Percentiles rank a stretch among this genome's conserved stretches.
Conservation (phyloP, 768 basidiomycete genomes). For the Boletus tylopilopsis region DNA sequence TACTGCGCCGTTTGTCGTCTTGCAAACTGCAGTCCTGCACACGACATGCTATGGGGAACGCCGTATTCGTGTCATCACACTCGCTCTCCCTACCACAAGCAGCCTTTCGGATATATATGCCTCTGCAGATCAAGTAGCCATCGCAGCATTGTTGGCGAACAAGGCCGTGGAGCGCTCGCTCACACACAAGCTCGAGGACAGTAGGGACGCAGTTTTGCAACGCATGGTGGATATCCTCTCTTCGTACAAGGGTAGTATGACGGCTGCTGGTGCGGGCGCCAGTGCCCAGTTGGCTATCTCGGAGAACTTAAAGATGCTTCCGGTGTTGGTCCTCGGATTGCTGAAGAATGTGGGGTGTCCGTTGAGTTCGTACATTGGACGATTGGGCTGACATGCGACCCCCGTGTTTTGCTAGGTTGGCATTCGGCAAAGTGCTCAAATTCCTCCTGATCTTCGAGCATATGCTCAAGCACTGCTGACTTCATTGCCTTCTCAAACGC, state of each 20-base stretch:
- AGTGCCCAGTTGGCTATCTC: conserved; percentile 90
- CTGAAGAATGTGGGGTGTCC: conserved; percentile 80
- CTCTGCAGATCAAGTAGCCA: conserved; percentile 84
- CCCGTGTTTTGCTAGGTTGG: conserved; percentile 58
- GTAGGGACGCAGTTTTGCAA: conserved; percentile 79
- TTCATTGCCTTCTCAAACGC: conserved; percentile 83
- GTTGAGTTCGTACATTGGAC: neutral
- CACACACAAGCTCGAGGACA: conserved; percentile 85
- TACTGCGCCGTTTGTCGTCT: conserved; percentile 84
- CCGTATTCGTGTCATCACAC: conserved; percentile 86
- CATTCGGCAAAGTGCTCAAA: conserved; percentile 92
- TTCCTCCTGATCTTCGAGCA: conserved; percentile 93
- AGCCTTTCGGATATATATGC: conserved; percentile 88
- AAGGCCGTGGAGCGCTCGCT: conserved; percentile 90
- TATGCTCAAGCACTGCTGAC: conserved; percentile 93
- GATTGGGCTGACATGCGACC: neutral
- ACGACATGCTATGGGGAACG: conserved; percentile 93
- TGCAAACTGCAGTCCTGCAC: conserved; percentile 93
- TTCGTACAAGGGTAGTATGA: conserved; percentile 96
- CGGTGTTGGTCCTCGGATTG: conserved; percentile 83
- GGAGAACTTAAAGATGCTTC: conserved; percentile 94
- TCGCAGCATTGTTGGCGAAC: conserved; percentile 81
- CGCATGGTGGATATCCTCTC: conserved; percentile 80
- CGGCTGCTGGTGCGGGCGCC: conserved; percentile 87
- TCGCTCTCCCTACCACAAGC: conserved; percentile 82